Conservation (phyloP, 768 basidiomycete species). For the Leccinum longicurvipes region DNA sequence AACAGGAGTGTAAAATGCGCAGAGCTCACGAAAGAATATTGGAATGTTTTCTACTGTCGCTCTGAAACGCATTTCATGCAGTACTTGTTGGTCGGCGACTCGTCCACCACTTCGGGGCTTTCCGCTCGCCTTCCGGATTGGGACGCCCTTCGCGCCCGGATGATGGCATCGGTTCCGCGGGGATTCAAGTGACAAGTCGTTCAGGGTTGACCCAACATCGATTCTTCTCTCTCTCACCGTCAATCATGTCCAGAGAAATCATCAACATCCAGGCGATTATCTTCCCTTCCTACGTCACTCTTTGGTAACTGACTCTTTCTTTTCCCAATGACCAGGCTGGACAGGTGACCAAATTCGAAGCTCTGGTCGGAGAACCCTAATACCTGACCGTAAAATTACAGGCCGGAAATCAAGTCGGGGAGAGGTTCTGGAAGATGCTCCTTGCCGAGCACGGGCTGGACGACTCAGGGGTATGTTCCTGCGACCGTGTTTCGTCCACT, state of each 20-base stretch:
- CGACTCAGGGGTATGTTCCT: constrained; percentile 52
- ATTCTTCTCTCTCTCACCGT: constrained; percentile 13
- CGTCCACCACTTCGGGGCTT: too few relatives aligned
- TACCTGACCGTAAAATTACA: constrained; percentile 28
- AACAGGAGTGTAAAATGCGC: background rate
- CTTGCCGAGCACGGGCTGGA: constrained; percentile 84
- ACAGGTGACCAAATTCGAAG: constrained; percentile 45
- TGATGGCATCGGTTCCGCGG: constrained; percentile 12
- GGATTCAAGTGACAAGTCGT: constrained; percentile 2
- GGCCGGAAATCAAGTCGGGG: constrained; percentile 79
- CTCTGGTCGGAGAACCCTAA: constrained; percentile 6
- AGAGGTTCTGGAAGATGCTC: constrained; percentile 87
- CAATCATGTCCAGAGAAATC: constrained; percentile 71
- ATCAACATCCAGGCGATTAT: constrained; percentile 69
- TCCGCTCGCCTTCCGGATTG: too few relatives aligned
- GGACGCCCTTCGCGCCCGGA: too few relatives aligned
- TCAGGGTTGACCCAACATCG: constrained; percentile 9
- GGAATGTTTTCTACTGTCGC: constrained; percentile 56
- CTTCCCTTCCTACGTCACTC: background rate
- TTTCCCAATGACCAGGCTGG: constrained; percentile 47
- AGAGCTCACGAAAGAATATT: constrained; percentile 49
- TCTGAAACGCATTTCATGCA: constrained; percentile 72
- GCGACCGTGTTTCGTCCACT: constrained; percentile 4
- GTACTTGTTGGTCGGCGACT: too few relatives aligned
- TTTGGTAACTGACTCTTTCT: constrained; percentile 7